Conservation (phyloP, 768 basidiomycete species). For the Hypholoma sublateritium region DNA sequence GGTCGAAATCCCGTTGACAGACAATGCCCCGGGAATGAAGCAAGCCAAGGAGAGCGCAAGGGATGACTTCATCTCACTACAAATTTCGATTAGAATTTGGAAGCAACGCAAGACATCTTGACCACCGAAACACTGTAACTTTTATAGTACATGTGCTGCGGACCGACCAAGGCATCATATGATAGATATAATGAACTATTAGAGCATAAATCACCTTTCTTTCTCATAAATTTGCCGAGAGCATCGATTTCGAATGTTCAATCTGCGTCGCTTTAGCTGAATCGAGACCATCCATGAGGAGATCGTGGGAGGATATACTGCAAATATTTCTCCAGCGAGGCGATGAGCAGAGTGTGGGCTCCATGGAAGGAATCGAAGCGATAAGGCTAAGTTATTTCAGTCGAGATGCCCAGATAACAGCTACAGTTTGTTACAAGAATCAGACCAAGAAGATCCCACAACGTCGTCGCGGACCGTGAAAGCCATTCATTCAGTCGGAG, state of each 20-base stretch:
- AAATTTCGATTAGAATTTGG: neutral
- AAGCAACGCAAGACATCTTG: no score
- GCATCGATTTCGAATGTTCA: neutral
- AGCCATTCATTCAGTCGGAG: no score
- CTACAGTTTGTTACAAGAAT: no score
- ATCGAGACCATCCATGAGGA: no score
- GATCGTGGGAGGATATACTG: no score
- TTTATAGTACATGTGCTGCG: no score
- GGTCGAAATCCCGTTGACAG: conserved; percentile 10
- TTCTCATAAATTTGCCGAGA: conserved; percentile 1
- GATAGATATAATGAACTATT: neutral
- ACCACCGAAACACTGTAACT: no score
- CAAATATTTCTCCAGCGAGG: no score
- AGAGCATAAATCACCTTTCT: neutral
- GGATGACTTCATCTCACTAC: neutral
- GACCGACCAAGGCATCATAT: no score
- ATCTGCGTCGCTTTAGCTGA: no score
- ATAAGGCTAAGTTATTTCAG: neutral
- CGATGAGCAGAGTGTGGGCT: neutral
- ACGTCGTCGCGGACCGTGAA: no score
- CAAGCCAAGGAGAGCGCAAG: neutral
- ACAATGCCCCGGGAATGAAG: neutral
- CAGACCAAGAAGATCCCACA: no score
- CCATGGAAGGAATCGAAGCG: neutral
- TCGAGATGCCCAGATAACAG: neutral